Conservation (phyloP, 495 filamentous ascomycete species). For the Bathelium albidoporum region DNA sequence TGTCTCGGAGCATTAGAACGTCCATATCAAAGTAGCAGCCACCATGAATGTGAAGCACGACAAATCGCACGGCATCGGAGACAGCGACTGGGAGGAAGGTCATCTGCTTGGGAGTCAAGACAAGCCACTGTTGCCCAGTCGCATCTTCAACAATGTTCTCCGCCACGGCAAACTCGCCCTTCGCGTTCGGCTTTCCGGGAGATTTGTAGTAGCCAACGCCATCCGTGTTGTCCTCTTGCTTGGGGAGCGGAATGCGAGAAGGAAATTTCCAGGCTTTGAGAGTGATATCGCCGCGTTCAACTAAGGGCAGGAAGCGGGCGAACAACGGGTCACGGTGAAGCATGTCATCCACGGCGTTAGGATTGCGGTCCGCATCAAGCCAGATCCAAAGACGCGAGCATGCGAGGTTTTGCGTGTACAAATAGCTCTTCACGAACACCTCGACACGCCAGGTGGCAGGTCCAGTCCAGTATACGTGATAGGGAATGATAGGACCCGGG, state of each 20-base stretch:
- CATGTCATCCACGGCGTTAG: slow-evolving; percentile 40
- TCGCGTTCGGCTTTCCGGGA: slow-evolving; percentile 30
- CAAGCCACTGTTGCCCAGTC: slow-evolving; percentile 41
- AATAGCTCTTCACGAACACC: slow-evolving; percentile 46
- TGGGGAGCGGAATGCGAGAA: slow-evolving; percentile 41
- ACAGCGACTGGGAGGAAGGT: slow-evolving; percentile 33
- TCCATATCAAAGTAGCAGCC: slow-evolving; percentile 51
- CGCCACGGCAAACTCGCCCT: slow-evolving; percentile 36
- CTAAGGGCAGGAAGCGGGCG: slow-evolving; percentile 41
- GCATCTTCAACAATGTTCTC: slow-evolving; percentile 39
- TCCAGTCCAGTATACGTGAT: slow-evolving; percentile 50
- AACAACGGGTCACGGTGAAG: slow-evolving; percentile 41
- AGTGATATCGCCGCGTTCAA: slow-evolving; percentile 43
- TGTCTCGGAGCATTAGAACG: slow-evolving; percentile 45
- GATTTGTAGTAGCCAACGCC: slow-evolving; percentile 35
- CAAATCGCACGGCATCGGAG: slow-evolving; percentile 39
- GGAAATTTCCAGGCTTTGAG: slow-evolving; percentile 46
- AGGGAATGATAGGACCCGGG: slow-evolving; percentile 45
- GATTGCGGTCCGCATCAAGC: slow-evolving; percentile 43
- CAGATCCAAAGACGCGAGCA: slow-evolving; percentile 45
- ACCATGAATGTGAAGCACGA: slow-evolving; percentile 46
- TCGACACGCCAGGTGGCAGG: slow-evolving; percentile 49
- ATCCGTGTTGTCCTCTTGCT: slow-evolving; percentile 31
- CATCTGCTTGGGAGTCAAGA: slow-evolving; percentile 44
- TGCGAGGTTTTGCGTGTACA: slow-evolving; percentile 47